phyloP scores from a whole-genome alignment of 495 filamentous ascomycete genomes.

The Penicillium steckii region DNA sequence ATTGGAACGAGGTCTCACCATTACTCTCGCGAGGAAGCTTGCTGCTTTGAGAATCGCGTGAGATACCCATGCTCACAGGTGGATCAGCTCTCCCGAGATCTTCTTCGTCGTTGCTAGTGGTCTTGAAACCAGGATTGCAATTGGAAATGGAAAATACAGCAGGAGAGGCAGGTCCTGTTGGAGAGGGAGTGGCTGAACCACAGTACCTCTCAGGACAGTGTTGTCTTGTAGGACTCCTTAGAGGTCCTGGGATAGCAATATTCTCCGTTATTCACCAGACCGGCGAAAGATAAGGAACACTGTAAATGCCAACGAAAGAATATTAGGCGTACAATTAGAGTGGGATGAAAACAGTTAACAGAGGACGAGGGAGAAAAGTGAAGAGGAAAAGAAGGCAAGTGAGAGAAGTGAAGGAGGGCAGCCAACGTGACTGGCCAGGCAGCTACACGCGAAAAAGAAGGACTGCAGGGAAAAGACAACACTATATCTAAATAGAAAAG shows the following conservation, averaged over 20 bases:
- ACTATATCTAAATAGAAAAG: background rate
- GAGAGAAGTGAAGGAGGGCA: background rate
- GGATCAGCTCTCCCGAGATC: background rate
- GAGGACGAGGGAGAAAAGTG: background rate
- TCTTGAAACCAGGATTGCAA: background rate
- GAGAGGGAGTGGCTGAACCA: background rate
- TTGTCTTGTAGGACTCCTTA: background rate
- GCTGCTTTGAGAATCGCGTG: background rate
- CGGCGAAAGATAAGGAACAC: too few relatives aligned
- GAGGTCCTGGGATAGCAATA: too few relatives aligned
- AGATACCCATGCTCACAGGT: background rate
- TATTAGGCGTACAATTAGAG: background rate
- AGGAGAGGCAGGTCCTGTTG: background rate
- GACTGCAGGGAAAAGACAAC: too few relatives aligned
- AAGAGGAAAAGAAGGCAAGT: background rate
- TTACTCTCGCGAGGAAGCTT: background rate
- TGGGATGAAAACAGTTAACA: background rate
- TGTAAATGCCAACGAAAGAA: background rate
- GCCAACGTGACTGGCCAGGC: too few relatives aligned
- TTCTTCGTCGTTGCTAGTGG: background rate
- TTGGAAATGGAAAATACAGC: background rate
- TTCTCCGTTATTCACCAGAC: too few relatives aligned
- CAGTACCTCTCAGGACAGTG: background rate
- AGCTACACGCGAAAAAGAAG: too few relatives aligned
- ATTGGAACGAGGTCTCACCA: conserved; percentile 5